These are phyloP conservation scores for Quercus rubra DNA, from an alignment of 306 rosid genomes.

Conservation along the genomic window DNA sequence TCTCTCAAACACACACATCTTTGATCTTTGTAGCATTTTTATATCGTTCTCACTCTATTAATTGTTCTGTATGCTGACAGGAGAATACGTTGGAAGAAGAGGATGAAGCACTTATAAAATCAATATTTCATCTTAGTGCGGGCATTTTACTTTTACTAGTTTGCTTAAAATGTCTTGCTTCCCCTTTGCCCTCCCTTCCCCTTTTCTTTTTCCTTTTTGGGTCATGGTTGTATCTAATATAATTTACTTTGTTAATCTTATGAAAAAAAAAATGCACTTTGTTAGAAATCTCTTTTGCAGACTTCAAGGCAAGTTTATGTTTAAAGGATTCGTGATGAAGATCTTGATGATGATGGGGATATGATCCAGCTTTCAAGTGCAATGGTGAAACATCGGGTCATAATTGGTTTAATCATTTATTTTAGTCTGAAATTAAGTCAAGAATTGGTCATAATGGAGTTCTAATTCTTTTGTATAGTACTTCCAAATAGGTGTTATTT, in stretches of 20 bases:
- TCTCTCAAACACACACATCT: too few species aligned
- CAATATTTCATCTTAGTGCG: slow-evolving; percentile 58
- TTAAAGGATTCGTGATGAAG: slow-evolving; percentile 62
- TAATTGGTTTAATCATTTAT: neutral
- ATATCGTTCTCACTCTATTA: neutral
- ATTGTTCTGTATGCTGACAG: slow-evolving; percentile 34
- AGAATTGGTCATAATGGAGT: too few species aligned
- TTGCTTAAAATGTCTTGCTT: neutral
- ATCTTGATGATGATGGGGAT: slow-evolving; percentile 50
- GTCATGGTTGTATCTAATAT: slow-evolving; percentile 1
- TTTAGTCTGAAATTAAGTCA: too few species aligned
- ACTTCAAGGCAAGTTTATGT: slow-evolving; percentile 41
- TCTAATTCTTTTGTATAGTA: too few species aligned
- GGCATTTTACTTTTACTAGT: neutral
- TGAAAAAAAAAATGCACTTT: too few species aligned
- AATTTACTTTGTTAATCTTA: neutral
- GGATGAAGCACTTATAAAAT: slow-evolving; percentile 72
- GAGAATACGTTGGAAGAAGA: slow-evolving; percentile 75
- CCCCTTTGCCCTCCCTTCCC: neutral
- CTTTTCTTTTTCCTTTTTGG: neutral
- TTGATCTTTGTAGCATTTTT: neutral
- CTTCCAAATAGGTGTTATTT: too few species aligned
- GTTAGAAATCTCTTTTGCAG: slow-evolving; percentile 33
- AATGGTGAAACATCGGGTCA: slow-evolving; percentile 36
- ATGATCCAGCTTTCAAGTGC: slow-evolving; percentile 18